Percentiles rank a stretch among this genome's conserved stretches.
Evolutionary conservation across 2,329 filamentous ascomycete genomes (phyloP).

Genomic region (Macrophomina pseudophaseolina): DNA sequence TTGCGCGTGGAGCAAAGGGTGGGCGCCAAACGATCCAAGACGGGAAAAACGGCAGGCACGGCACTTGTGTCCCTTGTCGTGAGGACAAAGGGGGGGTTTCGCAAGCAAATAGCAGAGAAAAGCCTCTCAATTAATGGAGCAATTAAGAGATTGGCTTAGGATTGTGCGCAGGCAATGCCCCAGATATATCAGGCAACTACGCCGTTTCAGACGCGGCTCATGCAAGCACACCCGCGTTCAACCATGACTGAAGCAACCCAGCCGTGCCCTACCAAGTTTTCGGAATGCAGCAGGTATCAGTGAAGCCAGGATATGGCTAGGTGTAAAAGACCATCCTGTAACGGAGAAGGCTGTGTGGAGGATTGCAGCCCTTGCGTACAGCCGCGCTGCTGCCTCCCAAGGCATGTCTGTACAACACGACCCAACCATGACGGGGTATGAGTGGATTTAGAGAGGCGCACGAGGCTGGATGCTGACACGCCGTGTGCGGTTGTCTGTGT

Average conservation of each 20-base stretch:
- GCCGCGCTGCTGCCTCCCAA: conserved; percentile 6
- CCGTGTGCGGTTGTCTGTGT: background rate
- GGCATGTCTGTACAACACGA: background rate
- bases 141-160: background rate
- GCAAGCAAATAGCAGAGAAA: background rate
- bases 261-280: background rate
- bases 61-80: background rate
- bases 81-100: background rate
- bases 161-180: conserved; percentile 4
- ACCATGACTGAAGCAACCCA: background rate
- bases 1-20: background rate
- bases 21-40: background rate
- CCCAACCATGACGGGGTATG: background rate
- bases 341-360: conserved; percentile 9
- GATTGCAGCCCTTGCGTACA: conserved; percentile 19
- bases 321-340: background rate
- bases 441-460: background rate
- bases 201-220: background rate
- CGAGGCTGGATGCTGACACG: background rate
- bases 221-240: background rate
- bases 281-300: background rate
- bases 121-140: background rate
- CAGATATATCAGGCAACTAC: conserved; percentile 9
- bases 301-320: background rate
- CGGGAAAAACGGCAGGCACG: background rate